phyloP scores from a whole-genome alignment of 2,329 filamentous ascomycete species.

The Cryphonectria nitschkei region DNA sequence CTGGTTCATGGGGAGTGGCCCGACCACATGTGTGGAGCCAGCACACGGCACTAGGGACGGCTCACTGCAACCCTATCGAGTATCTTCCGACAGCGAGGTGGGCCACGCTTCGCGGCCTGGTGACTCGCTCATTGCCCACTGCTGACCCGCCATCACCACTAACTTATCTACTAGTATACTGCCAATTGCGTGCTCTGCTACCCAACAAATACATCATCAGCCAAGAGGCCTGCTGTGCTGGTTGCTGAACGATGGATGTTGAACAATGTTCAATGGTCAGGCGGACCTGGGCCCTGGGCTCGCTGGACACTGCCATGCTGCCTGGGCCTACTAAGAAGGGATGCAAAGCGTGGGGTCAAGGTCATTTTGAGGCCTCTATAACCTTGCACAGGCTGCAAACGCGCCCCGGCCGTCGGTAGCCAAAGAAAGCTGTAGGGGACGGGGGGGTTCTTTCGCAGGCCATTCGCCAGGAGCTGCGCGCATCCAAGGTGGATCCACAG shows the following conservation, averaged over 20 bases:
- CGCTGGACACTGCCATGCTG: background rate
- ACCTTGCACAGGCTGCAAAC: background rate
- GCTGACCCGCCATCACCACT: background rate
- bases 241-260: background rate
- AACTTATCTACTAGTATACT: no score
- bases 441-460: background rate
- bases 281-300: background rate
- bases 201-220: background rate
- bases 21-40: background rate
- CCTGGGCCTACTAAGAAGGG: background rate
- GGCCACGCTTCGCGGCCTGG: slow-evolving; percentile 1
- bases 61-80: slow-evolving; percentile 12
- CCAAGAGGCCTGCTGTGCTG: background rate
- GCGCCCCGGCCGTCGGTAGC: background rate
- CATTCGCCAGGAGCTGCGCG: slow-evolving; percentile 13
- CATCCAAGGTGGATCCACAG: slow-evolving; percentile 3
- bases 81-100: slow-evolving; percentile 2
- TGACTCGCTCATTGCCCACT: background rate
- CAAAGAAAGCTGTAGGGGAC: slow-evolving; percentile 2
- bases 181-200: background rate
- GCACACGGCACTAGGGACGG: slow-evolving; percentile 2
- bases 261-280: background rate
- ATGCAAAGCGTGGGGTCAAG: background rate
- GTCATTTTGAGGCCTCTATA: background rate
- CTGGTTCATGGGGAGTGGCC: background rate